Evolutionary conservation across 1,284 basidiomycete genomes (phyloP), one percentile per base, ranked within the genome.

Genomic region (Cryptococcus floricola): DNA sequence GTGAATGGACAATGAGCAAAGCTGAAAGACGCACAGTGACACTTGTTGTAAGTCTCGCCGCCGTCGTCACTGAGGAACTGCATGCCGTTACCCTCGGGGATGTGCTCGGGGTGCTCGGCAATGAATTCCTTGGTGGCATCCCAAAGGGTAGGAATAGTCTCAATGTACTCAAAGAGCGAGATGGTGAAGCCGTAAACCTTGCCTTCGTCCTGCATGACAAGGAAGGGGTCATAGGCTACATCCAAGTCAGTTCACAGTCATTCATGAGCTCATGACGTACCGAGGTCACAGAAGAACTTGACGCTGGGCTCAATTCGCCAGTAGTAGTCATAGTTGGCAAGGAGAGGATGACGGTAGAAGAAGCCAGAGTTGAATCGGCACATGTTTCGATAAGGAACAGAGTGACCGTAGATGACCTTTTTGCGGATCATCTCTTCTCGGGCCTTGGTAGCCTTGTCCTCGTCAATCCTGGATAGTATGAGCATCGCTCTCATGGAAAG

Each of bases 341-440:
- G 79, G 13, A 94, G 79, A 61, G 86, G 84, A 66, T 93, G 89
- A 42, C 82, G 80, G 77, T 85, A 91, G 78, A 91, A 88, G 77
- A 85, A 91, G 38, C 92, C 92, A 53, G 89, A 91, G 75, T 96
- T 92, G 80, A 87, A 97, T 19, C 95, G 85, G 72, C 93, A 96
- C 91, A 95, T 80, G 66, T 81, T 80, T 19, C 81, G 71, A 60
- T 82, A 82, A 4, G 79, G 78, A 25, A 82, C 80, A 72, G 72
- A 79, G 80, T 87, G 88, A 67, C 91, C 93, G 63, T 96, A 96
- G 52, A 94, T 92, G 64, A 96, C 88, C 57, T 85, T 82, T 53
- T 90, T 80, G 64, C 82, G 80, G n/a, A 83, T 79, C 88, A 95
- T 83, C 60, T 80, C 80, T 49, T 82, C 79, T 53, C 90, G 80